A percentile compares a stretch with the other conserved stretches of the same genome.
Conservation (phyloP, 164 flowering plant species). For the Kingdonia uniflora region DNA sequence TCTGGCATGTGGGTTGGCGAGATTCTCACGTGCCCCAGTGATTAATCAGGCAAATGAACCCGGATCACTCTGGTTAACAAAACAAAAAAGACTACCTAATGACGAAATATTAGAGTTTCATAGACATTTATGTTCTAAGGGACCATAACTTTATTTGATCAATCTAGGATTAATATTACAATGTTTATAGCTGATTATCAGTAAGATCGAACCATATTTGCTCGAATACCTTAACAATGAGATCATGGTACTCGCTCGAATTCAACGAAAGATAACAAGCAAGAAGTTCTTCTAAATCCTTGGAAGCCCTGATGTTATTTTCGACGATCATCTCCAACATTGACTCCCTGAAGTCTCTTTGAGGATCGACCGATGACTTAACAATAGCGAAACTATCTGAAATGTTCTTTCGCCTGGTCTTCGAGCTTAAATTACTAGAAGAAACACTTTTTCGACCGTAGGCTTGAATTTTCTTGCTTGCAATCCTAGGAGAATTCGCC, state of each 20-base stretch:
- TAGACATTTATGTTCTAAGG: neutral
- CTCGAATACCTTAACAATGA: conserved; percentile 71
- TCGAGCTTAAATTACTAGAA: conserved; percentile 9
- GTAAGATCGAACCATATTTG: conserved; percentile 73
- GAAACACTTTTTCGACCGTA: conserved; percentile 20
- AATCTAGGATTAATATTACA: conserved; percentile 1
- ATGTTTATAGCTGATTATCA: conserved; percentile 11
- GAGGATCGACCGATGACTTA: conserved; percentile 60
- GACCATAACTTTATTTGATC: neutral
- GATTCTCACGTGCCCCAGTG: too few relatives aligned
- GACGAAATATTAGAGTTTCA: neutral
- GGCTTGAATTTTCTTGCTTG: conserved; percentile 18
- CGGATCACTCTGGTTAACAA: too few relatives aligned
- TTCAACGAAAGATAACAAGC: conserved; percentile 79
- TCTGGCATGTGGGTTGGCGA: too few relatives aligned
- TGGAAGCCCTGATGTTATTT: conserved; percentile 48
- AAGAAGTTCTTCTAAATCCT: conserved; percentile 80
- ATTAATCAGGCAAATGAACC: too few relatives aligned
- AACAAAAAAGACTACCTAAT: neutral
- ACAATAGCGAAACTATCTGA: conserved; percentile 65
- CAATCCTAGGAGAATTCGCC: conserved; percentile 47
- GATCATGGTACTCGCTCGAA: conserved; percentile 61
- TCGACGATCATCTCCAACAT: conserved; percentile 91
- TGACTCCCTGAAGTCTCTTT: conserved; percentile 69
- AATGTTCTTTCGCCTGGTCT: conserved; percentile 21